Base-by-base conservation (phyloP, 2,329 filamentous ascomycete genomes). In the Exophiala sp. region DNA sequence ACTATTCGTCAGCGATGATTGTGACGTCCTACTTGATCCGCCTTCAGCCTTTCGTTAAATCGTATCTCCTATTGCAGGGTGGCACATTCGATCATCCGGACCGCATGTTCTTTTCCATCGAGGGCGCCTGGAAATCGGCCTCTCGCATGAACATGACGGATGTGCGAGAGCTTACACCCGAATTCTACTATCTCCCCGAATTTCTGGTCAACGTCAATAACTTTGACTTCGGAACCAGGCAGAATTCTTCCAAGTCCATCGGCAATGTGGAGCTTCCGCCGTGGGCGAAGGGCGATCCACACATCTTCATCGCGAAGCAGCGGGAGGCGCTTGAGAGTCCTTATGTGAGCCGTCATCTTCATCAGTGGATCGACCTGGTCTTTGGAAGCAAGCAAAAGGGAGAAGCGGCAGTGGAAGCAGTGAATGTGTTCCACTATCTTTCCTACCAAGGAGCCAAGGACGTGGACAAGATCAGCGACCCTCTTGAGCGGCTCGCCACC, bases 1-100 rank as follows among this genome's bases (percentile, higher is more conserved):
- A 98, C 66, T 98, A 98, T 67, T 97, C 93, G 1, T 97, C 93
- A 1, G 93, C 93, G 6, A 98, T 97, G 93, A 96, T 95, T 52
- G 93, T 98, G 5, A 89, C 89, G 10, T 96, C 90, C 0, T 98
- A 96, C 63, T 77, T 98, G 34, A 96, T 98, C 62, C 85, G 93
- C 14, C 76, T 98, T 13, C 91, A 95, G 43, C 93, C 93, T 0
- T 98, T 97, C 65, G 91, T 96, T 19, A 88, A 97, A 60, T 95
- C 93, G 0, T 97, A 95, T 64, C 80, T 97, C 16, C 74, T 97
- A 7, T 78, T 98, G 1, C 93, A 98, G 67, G 93, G 93, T n/a
- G 91, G 91, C 3, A 88, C 80, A 32, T 98, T 97, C 64, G 93
- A 98, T 64, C 91, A 98, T 63, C 88, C 93, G 1, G 94, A 98